Conservation (phyloP, 1,139 yeast genomes). For the Zhuliangozyma parablackwelliae region DNA sequence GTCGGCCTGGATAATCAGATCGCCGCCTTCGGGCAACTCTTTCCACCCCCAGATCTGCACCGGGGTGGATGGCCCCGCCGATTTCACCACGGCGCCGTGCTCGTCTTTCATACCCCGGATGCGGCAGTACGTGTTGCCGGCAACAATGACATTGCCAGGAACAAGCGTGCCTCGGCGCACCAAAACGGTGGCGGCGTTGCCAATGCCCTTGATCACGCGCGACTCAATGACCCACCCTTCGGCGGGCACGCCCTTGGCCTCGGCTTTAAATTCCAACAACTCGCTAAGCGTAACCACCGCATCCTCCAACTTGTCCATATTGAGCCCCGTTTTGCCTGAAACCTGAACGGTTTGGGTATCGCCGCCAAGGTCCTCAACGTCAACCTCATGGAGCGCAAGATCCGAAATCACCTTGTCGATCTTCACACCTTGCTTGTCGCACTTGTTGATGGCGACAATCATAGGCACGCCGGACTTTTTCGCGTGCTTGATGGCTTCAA, state of each 20-base stretch:
- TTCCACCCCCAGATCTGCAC: conserved; percentile 96
- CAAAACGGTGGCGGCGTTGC: conserved; percentile 80
- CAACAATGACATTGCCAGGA: conserved; percentile 68
- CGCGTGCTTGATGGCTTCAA: conserved; percentile 93
- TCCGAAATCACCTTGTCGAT: conserved; percentile 73
- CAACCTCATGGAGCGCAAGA: conserved; percentile 71
- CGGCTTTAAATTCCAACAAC: conserved; percentile 72
- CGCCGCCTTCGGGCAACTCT: conserved; percentile 89
- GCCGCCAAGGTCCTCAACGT: conserved; percentile 92
- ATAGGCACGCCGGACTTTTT: conserved; percentile 79
- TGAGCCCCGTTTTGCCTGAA: conserved; percentile 77
- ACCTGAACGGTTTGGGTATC: conserved; percentile 87
- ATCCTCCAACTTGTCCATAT: conserved; percentile 87
- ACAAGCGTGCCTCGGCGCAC: conserved; percentile 75
- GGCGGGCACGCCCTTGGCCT: conserved; percentile 45
- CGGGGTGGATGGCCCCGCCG: conserved; percentile 86
- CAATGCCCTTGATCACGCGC: conserved; percentile 76
- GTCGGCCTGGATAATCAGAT: conserved; percentile 70
- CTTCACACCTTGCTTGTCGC: conserved; percentile 76
- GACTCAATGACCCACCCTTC: conserved; percentile 95
- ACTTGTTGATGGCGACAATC: conserved; percentile 88
- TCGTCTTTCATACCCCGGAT: conserved; percentile 82
- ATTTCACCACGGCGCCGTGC: conserved; percentile 54
- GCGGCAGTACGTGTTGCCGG: conserved; percentile 84
- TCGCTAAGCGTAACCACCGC: conserved; percentile 85